Base-by-base conservation (phyloP, 129 eudicot genomes). In the Helianthus tuberosus region DNA sequence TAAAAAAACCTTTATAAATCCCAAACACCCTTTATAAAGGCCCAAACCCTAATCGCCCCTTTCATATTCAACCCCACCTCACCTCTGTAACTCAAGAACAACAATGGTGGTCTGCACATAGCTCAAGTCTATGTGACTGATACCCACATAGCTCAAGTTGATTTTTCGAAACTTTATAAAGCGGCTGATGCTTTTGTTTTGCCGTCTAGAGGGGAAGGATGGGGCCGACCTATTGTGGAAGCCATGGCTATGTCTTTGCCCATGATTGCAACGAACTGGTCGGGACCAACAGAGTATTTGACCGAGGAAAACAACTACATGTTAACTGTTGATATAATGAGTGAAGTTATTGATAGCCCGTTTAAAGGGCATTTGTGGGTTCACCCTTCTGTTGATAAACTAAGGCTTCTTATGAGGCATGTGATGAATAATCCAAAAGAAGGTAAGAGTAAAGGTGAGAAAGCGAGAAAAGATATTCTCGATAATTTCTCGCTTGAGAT, bases 161-260 rank as follows among this genome's bases (percentile, higher is more conserved):
- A 89, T 38, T 77, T 91, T 36, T 96, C 97, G 0, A 60, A 80
- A 46, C 69, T 91, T 61, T 89, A 91, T 52, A 91, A 86, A 79
- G 84, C 93, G 9, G 93, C 91, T 11, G 66, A 89, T 75, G 93
- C 86, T 32, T 91, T 89, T 76, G 81, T 85, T 6, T 74, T 91
- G 32, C 89, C 97, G 1, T 89, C 93, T 2, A 79, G 97, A 89
- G 97, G 96, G 11, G 97, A 89, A 83, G 96, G 97, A 8, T 91
- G 97, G 96, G 97, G 96, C 54, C 76, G 97, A 38, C 97, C 96
- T 0, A 59, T 86, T 17, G 97, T 89, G 43, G 97, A 91, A 78
- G 97, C 97, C 0, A 91, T 91, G 97, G 84, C 96, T 50, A 91
- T 91, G 97, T 59, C 86, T 12, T 36, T 88, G 81, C 97, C 97